Evolutionary conservation across 2,329 filamentous ascomycete species (phyloP).

Genomic region (Aspergillus thermomutatus): DNA sequence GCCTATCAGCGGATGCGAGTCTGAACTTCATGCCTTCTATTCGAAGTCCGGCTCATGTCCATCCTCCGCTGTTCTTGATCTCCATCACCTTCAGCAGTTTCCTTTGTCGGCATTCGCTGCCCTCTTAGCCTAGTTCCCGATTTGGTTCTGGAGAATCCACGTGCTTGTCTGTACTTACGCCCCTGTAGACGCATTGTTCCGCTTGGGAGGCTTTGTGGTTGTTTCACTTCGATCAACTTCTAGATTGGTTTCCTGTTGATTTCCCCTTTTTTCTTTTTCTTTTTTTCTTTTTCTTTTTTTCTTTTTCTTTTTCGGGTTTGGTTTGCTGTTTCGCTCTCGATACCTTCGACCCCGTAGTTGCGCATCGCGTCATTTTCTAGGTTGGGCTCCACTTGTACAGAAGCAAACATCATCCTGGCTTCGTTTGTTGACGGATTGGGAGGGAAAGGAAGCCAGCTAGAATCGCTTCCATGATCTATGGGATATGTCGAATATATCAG

Average conservation of each 20-base stretch:
- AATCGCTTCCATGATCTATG: conserved; percentile 33
- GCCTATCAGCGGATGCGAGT: conserved; percentile 8
- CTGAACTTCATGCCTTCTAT: conserved; percentile 24
- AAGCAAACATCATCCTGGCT: conserved; percentile 4
- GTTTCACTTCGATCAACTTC: conserved; percentile 16
- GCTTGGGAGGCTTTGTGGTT: conserved; percentile 31
- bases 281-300: conserved; percentile 5
- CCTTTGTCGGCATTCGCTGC: conserved; percentile 12
- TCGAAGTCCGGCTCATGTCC: conserved; percentile 10
- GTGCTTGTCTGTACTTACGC: conserved; percentile 21
- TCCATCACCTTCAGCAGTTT: conserved; percentile 1
- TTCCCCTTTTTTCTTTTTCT: conserved; percentile 12
- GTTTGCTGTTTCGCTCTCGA: conserved; percentile 3
- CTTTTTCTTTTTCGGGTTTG: conserved; percentile 5
- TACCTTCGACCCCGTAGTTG: conserved; percentile 8
- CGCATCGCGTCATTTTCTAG: conserved; percentile 16
- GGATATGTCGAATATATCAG: conserved; percentile 44
- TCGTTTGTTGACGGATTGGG: conserved; percentile 5
- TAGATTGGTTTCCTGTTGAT: conserved; percentile 10
- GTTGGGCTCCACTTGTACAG: conserved; percentile 9
- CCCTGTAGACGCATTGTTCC: conserved; percentile 25
- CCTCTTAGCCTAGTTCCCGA: conserved; percentile 14
- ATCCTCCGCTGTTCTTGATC: conserved; percentile 11
- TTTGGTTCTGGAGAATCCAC: conserved; percentile 18
- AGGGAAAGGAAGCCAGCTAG: conserved; percentile 9